These are phyloP conservation scores for Trichoderma asperelloides DNA, from an alignment of 495 filamentous ascomycete species.

Conservation along the genomic window DNA sequence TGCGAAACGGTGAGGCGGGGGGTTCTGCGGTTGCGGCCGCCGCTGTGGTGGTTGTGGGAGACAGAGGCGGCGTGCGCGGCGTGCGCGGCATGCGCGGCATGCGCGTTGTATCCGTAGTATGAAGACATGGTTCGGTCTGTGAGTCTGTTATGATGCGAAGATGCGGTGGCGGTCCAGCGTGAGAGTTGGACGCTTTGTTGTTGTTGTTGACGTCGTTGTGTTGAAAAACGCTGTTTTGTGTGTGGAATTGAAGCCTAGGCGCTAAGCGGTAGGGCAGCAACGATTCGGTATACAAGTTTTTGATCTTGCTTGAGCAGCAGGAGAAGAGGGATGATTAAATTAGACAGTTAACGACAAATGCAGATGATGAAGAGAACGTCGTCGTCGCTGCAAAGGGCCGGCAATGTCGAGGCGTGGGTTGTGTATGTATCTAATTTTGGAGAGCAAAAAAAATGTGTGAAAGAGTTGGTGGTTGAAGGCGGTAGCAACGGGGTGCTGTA, in stretches of 20 bases:
- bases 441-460: neutral
- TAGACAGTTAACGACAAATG: neutral
- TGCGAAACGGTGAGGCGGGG: conserved; percentile 72
- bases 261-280: neutral
- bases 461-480: neutral
- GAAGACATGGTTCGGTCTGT: conserved; percentile 55
- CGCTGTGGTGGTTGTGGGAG: conserved; percentile 63
- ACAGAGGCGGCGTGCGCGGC: conserved; percentile 48
- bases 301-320: neutral
- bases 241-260: neutral
- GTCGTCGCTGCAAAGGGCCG: neutral
- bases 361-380: neutral
- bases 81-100: conserved; percentile 48
- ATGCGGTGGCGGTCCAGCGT: neutral
- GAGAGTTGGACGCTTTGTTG: no score
- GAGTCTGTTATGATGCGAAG: neutral
- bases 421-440: neutral
- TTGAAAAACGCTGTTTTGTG: neutral
- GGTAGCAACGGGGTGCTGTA: neutral
- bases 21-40: conserved; percentile 76
- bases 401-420: neutral
- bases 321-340: neutral
- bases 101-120: conserved; percentile 62
- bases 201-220: neutral
- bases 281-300: neutral